Base-by-base conservation (phyloP, 352 stramenopile species). In the Phytophthora citrophthora region DNA sequence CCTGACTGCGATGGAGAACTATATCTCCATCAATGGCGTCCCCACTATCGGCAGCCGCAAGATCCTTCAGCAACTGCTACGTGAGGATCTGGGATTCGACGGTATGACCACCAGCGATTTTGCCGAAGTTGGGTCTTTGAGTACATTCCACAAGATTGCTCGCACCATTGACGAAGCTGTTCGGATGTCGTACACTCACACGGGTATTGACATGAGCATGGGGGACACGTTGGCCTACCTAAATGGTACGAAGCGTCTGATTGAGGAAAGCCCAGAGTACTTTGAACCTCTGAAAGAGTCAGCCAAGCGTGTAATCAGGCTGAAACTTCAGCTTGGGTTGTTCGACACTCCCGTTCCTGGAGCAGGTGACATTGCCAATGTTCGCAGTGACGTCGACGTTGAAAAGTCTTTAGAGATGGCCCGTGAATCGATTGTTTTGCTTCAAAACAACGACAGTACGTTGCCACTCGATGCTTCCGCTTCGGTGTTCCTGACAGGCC, bases 1-100 rank as follows among this genome's bases (percentile, higher is more conserved):
- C 1, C 67, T 94, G 51, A 91, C 90, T 0, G 79, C 93, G 0
- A 98, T 98, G 94, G 91, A 97, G 67, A 93, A 69, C 54, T 98
- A 98, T 75, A 93, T 89, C 32, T 92, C 95, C 54, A 61, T 96
- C 39, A 96, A 96, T 48, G 88, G 89, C 15, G 78, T 97, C 5
- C 93, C 93, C 0, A 82, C 95, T 24, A 82, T 95, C 9, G 77
- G 75, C 5, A 97, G 89, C 45, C 68, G 72, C 29, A 78, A 88
- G 31, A 80, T 91, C 52, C 69, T 97, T 5, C 52, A 82, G 20
- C 68, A 85, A 16, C 48, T 97, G 31, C 56, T 97, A 11, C 77
- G 92, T 36, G 60, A 86, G 13, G 69, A 95, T 40, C 70, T 98
- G 40, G 68, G 59, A 2, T 98, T 94, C 61, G 64, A 92, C 7